Conservation (phyloP, 768 basidiomycete genomes). For the Mycena crocata region DNA sequence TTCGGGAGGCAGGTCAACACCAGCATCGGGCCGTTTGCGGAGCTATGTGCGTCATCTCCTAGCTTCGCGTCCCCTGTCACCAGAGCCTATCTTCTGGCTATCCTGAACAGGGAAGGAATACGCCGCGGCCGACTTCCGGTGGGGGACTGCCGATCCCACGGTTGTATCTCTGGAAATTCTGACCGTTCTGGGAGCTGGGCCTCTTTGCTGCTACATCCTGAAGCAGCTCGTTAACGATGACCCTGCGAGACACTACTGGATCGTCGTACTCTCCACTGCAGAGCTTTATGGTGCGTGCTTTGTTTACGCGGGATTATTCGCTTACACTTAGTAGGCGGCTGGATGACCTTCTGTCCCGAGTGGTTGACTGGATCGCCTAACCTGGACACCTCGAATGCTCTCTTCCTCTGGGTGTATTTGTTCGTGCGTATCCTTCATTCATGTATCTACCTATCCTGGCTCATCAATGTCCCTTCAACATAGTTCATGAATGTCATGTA, state of each 20-base stretch:
- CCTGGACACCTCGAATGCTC: slow-evolving; percentile 74
- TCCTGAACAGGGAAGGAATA: slow-evolving; percentile 78
- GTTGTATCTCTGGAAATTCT: slow-evolving; percentile 87
- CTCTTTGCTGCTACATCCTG: slow-evolving; percentile 79
- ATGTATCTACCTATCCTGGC: slow-evolving; percentile 5
- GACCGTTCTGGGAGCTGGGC: slow-evolving; percentile 83
- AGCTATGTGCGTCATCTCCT: slow-evolving; percentile 72
- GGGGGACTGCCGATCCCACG: slow-evolving; percentile 83
- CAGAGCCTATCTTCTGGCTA: background rate
- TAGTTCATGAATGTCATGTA: slow-evolving; percentile 90
- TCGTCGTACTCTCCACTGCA: slow-evolving; percentile 79
- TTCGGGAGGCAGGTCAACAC: slow-evolving; percentile 81
- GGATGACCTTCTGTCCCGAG: slow-evolving; percentile 93
- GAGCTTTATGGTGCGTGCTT: slow-evolving; percentile 83
- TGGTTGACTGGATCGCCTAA: slow-evolving; percentile 83
- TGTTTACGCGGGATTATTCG: background rate
- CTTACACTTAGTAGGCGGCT: slow-evolving; percentile 50
- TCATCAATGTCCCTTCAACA: background rate
- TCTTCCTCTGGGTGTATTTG: slow-evolving; percentile 86
- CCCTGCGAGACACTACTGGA: slow-evolving; percentile 81
- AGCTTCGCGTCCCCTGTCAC: background rate
- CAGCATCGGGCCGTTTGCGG: slow-evolving; percentile 74
- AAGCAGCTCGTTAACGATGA: slow-evolving; percentile 73
- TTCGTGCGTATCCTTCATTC: slow-evolving; percentile 59
- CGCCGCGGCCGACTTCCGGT: slow-evolving; percentile 81